Evolutionary conservation across 495 filamentous ascomycete genomes (phyloP).

Genomic region (Xylaria acuta): DNA sequence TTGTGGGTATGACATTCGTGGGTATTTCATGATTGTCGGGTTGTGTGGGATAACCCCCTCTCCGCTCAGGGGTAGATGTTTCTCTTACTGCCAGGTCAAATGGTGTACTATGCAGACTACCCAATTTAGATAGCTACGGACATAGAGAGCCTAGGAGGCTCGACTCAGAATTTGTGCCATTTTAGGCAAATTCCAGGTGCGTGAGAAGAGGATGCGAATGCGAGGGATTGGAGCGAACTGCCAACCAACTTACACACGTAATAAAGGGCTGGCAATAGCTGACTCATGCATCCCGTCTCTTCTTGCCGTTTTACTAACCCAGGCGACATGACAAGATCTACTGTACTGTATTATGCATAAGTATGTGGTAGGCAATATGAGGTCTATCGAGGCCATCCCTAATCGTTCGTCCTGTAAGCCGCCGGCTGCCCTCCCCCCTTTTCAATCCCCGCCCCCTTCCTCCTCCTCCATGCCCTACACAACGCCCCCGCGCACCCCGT

Average conservation of each 20-base stretch:
- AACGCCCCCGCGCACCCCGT: conserved; percentile 1
- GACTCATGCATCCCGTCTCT: not conserved
- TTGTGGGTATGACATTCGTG: not conserved
- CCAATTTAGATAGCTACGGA: no score
- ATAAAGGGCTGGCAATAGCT: not conserved
- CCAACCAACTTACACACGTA: not conserved
- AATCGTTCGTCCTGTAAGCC: not conserved
- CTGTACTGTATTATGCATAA: not conserved
- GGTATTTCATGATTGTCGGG: not conserved
- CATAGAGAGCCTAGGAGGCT: not conserved
- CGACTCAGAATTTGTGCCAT: not conserved
- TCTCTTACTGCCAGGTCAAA: not conserved
- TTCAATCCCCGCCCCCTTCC: not conserved
- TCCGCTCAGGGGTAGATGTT: not conserved
- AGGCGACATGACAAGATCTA: not conserved
- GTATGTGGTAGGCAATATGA: not conserved
- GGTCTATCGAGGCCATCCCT: not conserved
- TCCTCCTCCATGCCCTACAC: not conserved
- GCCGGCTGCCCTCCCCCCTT: not conserved
- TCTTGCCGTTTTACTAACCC: not conserved
- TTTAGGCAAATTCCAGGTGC: not conserved
- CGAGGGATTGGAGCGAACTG: not conserved
- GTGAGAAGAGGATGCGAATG: not conserved
- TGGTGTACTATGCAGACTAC: not conserved
- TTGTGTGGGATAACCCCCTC: not conserved